Evolutionary conservation across 2,329 filamentous ascomycete species (phyloP), one percentile per base, ranked within the genome.

Genomic region (Diplodia mutila): DNA sequence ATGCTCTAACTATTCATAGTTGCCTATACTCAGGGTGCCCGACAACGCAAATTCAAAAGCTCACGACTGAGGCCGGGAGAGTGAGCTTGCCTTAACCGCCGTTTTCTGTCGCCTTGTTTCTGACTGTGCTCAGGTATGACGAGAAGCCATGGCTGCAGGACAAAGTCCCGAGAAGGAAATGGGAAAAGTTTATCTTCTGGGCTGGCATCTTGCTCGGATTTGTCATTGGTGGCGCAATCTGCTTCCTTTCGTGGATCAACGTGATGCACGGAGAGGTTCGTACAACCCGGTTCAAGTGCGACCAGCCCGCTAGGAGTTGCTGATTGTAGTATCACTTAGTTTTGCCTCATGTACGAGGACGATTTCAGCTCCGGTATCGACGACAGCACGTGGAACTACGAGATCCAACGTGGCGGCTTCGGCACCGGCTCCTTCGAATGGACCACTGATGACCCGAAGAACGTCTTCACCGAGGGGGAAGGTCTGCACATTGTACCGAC

Each of bases 311-410:
- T 39, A 12, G 12, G 23, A 49, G n/a, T 32, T n/a, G 23, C 11
- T 27, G 32, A 55, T 34, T n/a, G 5, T 32, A 4, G 5, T 2
- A 12, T 11, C n/a, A 21, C 9, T 9, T n/a, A 84, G 75, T 85
- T 85, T 74, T 86, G 85, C 72, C 76, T 83, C n/a, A 73, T 86
- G 4, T 77, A 83, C 46, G 80, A 83, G 61, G 85, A 87, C 68
- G 73, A 82, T 69, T 87, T 86, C 73, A 75, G 77, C 21, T 46
- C 34, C 14, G 63, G 53, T 1, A 75, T 85, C 42, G 76, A 84
- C 73, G 75, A 74, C 16, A 72, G 75, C 54, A 72, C 83, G n/a
- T 86, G 85, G 85, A 80, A 79, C 14, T 80, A 82, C 68, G 82
- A 85, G 70, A 80, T 84, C 27, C 79, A 84, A 72, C 75, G 81